Conservation (phyloP, 768 basidiomycete genomes). For the Rhodocollybia butyracea region DNA sequence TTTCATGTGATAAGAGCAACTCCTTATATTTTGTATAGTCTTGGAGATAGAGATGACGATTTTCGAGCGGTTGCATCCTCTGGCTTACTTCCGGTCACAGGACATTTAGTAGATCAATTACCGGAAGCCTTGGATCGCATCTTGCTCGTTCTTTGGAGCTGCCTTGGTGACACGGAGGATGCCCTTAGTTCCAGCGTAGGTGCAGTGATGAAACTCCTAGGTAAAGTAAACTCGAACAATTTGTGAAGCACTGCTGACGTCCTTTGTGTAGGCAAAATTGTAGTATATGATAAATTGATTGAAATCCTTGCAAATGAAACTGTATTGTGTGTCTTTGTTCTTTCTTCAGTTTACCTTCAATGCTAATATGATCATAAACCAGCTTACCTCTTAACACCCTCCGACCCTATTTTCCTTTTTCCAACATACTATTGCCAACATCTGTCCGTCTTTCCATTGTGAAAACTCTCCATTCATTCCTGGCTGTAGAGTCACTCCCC, state of each 20-base stretch:
- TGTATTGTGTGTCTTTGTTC: slow-evolving; percentile 59
- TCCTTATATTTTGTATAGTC: slow-evolving; percentile 39
- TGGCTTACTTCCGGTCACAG: slow-evolving; percentile 85
- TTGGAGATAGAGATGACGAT: slow-evolving; percentile 91
- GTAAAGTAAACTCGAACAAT: slow-evolving; percentile 39
- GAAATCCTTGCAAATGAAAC: slow-evolving; percentile 63
- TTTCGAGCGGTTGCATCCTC: slow-evolving; percentile 94
- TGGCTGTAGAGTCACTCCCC: slow-evolving; percentile 70
- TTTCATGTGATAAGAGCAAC: neutral
- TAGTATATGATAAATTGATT: slow-evolving; percentile 76
- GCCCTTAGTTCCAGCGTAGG: slow-evolving; percentile 96
- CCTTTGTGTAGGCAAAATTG: slow-evolving; percentile 63
- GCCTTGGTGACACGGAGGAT: slow-evolving; percentile 90
- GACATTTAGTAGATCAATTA: slow-evolving; percentile 72
- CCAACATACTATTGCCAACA: slow-evolving; percentile 90
- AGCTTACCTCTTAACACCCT: slow-evolving; percentile 76
- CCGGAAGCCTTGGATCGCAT: slow-evolving; percentile 70
- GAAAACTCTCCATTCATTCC: slow-evolving; percentile 83
- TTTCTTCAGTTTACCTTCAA: neutral
- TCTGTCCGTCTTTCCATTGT: slow-evolving; percentile 94
- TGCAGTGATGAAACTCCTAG: slow-evolving; percentile 96
- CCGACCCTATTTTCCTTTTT: slow-evolving; percentile 94
- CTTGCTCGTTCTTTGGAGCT: slow-evolving; percentile 85
- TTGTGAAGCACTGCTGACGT: neutral
- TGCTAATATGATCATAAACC: neutral